These are phyloP conservation scores for Cryptomeria japonica DNA, from an alignment of 75 land plant species.

Conservation along the genomic window DNA sequence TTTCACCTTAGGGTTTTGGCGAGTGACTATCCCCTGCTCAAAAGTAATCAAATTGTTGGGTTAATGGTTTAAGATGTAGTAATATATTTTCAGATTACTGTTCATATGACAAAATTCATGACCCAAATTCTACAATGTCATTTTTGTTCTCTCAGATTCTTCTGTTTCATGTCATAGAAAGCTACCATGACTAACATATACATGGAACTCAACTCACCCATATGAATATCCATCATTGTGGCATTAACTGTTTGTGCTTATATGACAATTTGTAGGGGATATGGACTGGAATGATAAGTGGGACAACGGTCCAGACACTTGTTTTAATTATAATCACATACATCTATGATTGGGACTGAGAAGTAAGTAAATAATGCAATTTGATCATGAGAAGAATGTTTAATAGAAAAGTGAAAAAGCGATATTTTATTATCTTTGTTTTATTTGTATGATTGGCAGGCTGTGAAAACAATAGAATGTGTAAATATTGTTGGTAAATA, in stretches of 20 bases:
- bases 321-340: slow-evolving; percentile 21
- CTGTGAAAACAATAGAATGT: slow-evolving; percentile 9
- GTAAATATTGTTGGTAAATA: too few species aligned
- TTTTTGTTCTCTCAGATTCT: background rate
- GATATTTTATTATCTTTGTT: background rate
- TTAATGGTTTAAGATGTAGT: background rate
- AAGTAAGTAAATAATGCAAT: slow-evolving; percentile 17
- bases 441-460: background rate
- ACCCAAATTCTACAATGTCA: background rate
- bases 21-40: background rate
- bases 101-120: background rate
- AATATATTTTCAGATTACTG: too few species aligned
- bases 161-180: background rate
- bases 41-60: background rate
- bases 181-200: background rate
- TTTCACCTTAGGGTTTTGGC: slow-evolving; percentile 20
- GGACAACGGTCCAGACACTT: slow-evolving; percentile 29
- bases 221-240: background rate
- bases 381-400: background rate
- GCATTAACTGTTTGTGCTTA: background rate
- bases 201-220: background rate
- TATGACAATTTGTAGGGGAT: slow-evolving; percentile 11
- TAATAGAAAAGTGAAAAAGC: background rate
- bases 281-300: slow-evolving; percentile 46
- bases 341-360: slow-evolving; percentile 42